Conservation (phyloP, 2,329 filamentous ascomycete genomes). For the Xylariaceae sp. region DNA sequence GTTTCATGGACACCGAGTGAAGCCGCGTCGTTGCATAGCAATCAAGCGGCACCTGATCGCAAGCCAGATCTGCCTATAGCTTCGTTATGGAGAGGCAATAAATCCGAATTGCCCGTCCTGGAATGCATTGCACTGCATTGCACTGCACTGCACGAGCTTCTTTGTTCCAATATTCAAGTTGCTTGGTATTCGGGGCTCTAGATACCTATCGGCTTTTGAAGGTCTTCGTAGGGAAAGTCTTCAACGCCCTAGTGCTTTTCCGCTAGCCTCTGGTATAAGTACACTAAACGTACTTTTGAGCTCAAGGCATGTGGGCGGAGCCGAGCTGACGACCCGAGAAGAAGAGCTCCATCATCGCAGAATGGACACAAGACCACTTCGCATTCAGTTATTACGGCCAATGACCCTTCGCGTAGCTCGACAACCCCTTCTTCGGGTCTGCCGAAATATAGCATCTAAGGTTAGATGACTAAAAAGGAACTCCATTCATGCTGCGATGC, state of each 20-base stretch:
- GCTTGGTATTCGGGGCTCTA: not conserved
- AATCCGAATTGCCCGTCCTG: not conserved
- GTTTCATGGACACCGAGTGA: not conserved
- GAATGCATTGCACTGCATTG: not conserved
- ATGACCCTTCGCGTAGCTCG: conserved; percentile 7
- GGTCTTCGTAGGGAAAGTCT: not conserved
- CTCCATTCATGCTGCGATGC: conserved; percentile 13
- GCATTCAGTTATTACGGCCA: conserved; percentile 10
- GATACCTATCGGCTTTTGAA: not conserved
- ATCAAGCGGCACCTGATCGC: conserved; percentile 1
- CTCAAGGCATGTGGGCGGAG: conserved; percentile 3
- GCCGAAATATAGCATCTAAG: conserved; percentile 3
- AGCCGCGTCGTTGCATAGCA: conserved; percentile 1
- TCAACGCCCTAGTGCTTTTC: not conserved
- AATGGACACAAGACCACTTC: conserved; percentile 8
- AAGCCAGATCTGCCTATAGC: not conserved
- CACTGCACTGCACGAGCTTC: not conserved
- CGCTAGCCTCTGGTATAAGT: not conserved
- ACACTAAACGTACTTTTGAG: not conserved
- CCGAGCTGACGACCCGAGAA: not conserved
- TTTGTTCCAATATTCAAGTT: not conserved
- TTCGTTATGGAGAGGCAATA: not conserved
- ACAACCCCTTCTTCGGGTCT: conserved; percentile 3
- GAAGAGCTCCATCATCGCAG: conserved; percentile 2
- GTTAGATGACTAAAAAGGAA: conserved; percentile 7